Evolutionary conservation across 345 rosid genomes (phyloP).

Genomic region (Geranium brycei): DNA sequence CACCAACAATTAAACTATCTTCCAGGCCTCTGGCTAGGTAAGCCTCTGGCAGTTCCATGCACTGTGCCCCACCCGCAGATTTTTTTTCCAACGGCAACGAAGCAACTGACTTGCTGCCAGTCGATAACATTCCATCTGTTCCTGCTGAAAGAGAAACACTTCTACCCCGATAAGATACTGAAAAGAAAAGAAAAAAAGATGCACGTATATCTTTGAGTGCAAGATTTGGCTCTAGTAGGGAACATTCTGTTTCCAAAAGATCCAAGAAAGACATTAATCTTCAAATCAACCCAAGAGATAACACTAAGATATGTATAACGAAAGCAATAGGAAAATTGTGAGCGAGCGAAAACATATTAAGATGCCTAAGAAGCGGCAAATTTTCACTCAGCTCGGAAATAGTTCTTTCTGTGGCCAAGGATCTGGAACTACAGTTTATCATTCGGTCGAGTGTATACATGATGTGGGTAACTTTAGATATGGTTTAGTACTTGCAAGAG

Average conservation of each 20-base stretch:
- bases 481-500: too few species aligned
- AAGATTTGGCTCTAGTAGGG: too few species aligned
- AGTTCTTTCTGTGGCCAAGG: too few species aligned
- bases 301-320: neutral
- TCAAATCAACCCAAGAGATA: neutral
- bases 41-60: conserved; percentile 13
- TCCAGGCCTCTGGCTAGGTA: conserved; percentile 19
- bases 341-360: neutral
- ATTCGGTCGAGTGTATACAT: too few species aligned
- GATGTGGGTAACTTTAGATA: too few species aligned
- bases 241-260: too few species aligned
- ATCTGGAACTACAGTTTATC: too few species aligned
- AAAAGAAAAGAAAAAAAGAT: too few species aligned
- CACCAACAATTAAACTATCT: conserved; percentile 17
- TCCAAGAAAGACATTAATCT: neutral
- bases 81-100: conserved; percentile 15
- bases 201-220: too few species aligned
- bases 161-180: neutral
- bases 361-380: too few species aligned
- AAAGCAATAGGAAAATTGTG: neutral
- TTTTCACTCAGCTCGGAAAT: too few species aligned
- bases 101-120: conserved; percentile 12
- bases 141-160: conserved; percentile 1
- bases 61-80: conserved; percentile 17
- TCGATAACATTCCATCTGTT: conserved; percentile 4